phyloP scores from a whole-genome alignment of 306 rosid genomes.

The Fragaria vesca region DNA sequence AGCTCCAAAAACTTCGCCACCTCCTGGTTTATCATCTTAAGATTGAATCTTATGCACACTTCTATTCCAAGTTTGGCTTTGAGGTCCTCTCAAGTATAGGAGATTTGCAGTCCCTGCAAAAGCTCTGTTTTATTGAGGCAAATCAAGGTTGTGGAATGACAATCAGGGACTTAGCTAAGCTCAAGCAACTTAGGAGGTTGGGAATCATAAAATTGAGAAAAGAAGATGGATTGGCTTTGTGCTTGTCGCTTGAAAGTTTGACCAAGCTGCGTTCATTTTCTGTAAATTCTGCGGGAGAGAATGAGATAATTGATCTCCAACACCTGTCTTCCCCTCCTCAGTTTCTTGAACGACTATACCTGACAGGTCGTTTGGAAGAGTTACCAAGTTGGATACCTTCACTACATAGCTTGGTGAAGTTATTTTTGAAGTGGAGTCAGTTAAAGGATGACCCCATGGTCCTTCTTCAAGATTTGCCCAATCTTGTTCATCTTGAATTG shows the following conservation, averaged over 20 bases:
- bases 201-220: slow-evolving; percentile 28
- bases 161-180: slow-evolving; percentile 30
- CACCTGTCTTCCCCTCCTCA: slow-evolving; percentile 38
- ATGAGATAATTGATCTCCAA: slow-evolving; percentile 33
- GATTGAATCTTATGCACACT: slow-evolving; percentile 10
- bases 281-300: slow-evolving; percentile 21
- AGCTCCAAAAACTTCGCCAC: slow-evolving; percentile 42
- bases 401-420: slow-evolving; percentile 26
- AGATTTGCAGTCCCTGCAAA: slow-evolving; percentile 29
- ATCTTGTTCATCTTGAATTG: slow-evolving; percentile 31
- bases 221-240: slow-evolving; percentile 33
- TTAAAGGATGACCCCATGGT: slow-evolving; percentile 33
- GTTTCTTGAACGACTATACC: slow-evolving; percentile 32
- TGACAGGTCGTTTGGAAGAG: slow-evolving; percentile 39
- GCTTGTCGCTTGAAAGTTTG: slow-evolving; percentile 27
- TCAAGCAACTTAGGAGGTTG: slow-evolving; percentile 34
- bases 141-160: slow-evolving; percentile 1
- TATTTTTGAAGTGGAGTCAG: slow-evolving; percentile 34
- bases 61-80: slow-evolving; percentile 27
- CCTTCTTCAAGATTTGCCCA: slow-evolving; percentile 28
- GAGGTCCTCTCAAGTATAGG: slow-evolving; percentile 26
- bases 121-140: slow-evolving; percentile 36
- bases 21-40: slow-evolving; percentile 34
- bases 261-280: slow-evolving; percentile 27
- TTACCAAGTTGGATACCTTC: slow-evolving; percentile 40